Evolutionary conservation across 495 filamentous ascomycete species (phyloP).

Genomic region (Neurospora sp.): DNA sequence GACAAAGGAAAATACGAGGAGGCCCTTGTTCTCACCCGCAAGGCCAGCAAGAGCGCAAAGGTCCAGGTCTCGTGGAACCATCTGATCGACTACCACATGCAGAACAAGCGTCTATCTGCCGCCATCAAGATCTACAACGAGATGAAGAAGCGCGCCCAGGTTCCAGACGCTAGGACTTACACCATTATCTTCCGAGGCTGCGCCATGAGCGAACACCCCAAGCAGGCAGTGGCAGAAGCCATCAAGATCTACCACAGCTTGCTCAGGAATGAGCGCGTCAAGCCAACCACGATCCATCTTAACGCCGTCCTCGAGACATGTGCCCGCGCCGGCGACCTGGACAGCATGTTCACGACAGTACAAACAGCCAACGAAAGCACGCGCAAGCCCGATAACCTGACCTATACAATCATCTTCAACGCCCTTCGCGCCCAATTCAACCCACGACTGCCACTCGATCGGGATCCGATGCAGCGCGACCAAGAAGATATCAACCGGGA

Average conservation of each 20-base stretch:
- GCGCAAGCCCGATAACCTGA: constrained; percentile 52
- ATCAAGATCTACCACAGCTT: constrained; percentile 65
- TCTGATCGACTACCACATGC: constrained; percentile 61
- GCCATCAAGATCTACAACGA: constrained; percentile 80
- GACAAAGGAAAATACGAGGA: constrained; percentile 44
- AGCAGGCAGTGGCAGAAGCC: constrained; percentile 48
- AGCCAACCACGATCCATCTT: constrained; percentile 65
- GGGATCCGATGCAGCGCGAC: background rate
- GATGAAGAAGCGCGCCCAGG: constrained; percentile 88
- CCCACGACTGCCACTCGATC: constrained; percentile 1
- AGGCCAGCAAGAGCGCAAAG: constrained; percentile 48
- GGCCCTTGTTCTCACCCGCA: constrained; percentile 55
- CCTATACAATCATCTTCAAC: constrained; percentile 74
- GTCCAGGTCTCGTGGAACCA: constrained; percentile 79
- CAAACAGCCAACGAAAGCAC: constrained; percentile 52
- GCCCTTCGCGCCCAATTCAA: constrained; percentile 42
- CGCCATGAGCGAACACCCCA: constrained; percentile 39
- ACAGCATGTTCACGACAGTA: constrained; percentile 63
- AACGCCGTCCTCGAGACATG: constrained; percentile 83
- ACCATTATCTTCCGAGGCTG: constrained; percentile 75
- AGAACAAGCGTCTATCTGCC: constrained; percentile 41
- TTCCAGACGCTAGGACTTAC: constrained; percentile 67
- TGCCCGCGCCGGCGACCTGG: constrained; percentile 55
- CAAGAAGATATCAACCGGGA: constrained; percentile 18
- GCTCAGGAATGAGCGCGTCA: constrained; percentile 43